Evolutionary conservation across 2,329 filamentous ascomycete genomes (phyloP).

Genomic region (Gremmenia infestans): DNA sequence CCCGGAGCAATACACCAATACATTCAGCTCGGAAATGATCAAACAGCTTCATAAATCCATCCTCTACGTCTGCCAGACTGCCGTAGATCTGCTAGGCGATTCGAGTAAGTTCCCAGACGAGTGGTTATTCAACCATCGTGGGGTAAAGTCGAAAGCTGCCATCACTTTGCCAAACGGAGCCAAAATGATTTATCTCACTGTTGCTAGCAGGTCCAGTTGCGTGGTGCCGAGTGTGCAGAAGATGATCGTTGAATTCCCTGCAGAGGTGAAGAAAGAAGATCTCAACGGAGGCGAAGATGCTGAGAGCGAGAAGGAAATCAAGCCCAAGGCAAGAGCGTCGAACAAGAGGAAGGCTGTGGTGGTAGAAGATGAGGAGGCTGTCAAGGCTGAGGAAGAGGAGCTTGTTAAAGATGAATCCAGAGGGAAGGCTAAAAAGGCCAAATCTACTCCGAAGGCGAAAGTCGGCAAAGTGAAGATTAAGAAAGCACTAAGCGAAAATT

Average conservation of each 20-base stretch:
- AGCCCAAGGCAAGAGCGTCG: conserved; percentile 22
- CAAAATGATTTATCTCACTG: conserved; percentile 79
- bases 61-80: conserved; percentile 72
- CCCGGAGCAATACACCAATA: conserved; percentile 88
- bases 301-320: conserved; percentile 10
- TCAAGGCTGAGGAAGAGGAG: conserved; percentile 4
- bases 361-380: neutral
- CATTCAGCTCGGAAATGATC: conserved; percentile 68
- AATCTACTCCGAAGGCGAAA: neutral
- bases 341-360: conserved; percentile 28
- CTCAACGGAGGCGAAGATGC: conserved; percentile 1
- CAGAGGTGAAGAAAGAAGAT: conserved; percentile 20
- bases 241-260: conserved; percentile 46
- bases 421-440: neutral
- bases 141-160: conserved; percentile 75
- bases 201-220: conserved; percentile 87
- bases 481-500: neutral
- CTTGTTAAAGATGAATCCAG: neutral
- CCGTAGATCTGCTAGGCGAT: conserved; percentile 74
- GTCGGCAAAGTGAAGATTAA: neutral
- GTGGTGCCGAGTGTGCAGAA: conserved; percentile 83
- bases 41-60: conserved; percentile 67
- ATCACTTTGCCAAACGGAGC: conserved; percentile 75
- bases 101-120: conserved; percentile 78
- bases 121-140: conserved; percentile 85